Conservation (phyloP, 495 filamentous ascomycete genomes). For the Opeltia flavorubescens region DNA sequence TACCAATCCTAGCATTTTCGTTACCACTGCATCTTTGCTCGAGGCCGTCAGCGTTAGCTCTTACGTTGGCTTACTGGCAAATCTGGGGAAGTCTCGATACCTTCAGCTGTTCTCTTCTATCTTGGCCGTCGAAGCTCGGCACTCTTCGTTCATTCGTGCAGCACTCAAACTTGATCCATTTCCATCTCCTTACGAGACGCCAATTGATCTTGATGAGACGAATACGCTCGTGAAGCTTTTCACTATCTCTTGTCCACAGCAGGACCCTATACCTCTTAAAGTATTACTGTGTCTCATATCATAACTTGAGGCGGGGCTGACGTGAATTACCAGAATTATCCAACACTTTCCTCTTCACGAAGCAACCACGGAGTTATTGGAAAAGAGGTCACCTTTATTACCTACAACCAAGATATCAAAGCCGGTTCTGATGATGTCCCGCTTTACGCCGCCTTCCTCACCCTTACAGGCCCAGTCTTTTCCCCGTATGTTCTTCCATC, state of each 20-base stretch:
- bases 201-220: conserved; percentile 38
- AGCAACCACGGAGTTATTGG: conserved; percentile 5
- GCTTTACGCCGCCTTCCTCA: conserved; percentile 18
- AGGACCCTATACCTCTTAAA: conserved; percentile 38
- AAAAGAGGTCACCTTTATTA: conserved; percentile 8
- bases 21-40: conserved; percentile 34
- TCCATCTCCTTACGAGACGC: conserved; percentile 38
- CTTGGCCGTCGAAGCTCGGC: conserved; percentile 42
- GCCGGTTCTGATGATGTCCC: conserved; percentile 3
- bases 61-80: conserved; percentile 42
- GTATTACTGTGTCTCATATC: conserved; percentile 32
- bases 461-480: conserved; percentile 21
- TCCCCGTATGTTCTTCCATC: conserved; percentile 5
- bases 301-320: conserved; percentile 5
- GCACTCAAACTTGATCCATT: conserved; percentile 30
- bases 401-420: conserved; percentile 8
- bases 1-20: conserved; percentile 28
- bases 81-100: conserved; percentile 31
- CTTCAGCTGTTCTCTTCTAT: conserved; percentile 43
- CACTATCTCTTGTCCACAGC: conserved; percentile 36
- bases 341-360: conserved; percentile 5
- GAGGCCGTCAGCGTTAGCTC: conserved; percentile 40
- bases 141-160: conserved; percentile 39
- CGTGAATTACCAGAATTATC: not conserved
- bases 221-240: conserved; percentile 42